Evolutionary conservation across 2,329 filamentous ascomycete species (phyloP).

Genomic region (Neonectria ditissima): DNA sequence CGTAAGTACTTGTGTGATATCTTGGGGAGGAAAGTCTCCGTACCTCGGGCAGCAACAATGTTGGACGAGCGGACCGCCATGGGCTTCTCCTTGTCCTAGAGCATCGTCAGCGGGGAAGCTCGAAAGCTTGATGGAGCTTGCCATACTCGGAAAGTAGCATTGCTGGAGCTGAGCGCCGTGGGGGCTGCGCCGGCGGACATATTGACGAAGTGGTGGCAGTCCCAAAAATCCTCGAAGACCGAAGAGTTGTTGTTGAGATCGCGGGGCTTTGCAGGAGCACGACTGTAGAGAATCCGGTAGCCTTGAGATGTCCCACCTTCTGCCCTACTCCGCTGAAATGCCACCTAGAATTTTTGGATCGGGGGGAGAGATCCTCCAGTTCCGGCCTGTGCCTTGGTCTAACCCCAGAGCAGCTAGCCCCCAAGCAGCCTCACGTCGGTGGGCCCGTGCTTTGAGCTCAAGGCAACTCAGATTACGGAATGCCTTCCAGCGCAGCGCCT

Average conservation of each 20-base stretch:
- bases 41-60: conserved; percentile 96
- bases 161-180: conserved; percentile 55
- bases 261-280: conserved; percentile 49
- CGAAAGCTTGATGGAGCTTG: conserved; percentile 48
- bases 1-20: conserved; percentile 30
- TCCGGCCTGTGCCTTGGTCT: conserved; percentile 47
- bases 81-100: conserved; percentile 94
- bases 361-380: conserved; percentile 55
- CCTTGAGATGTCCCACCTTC: conserved; percentile 55
- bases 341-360: conserved; percentile 56
- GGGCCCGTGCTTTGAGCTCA: conserved; percentile 52
- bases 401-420: conserved; percentile 43
- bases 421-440: conserved; percentile 35
- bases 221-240: conserved; percentile 39
- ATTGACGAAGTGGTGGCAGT: conserved; percentile 48
- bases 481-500: conserved; percentile 47
- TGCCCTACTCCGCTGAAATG: conserved; percentile 54
- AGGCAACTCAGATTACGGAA: conserved; percentile 58
- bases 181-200: conserved; percentile 57
- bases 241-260: conserved; percentile 43
- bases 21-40: conserved; percentile 36
- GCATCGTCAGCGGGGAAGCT: conserved; percentile 54
- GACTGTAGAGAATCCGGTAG: conserved; percentile 47
- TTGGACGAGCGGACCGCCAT: conserved; percentile 96
- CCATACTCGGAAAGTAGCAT: conserved; percentile 69